Conservation (phyloP, 2,329 filamentous ascomycete genomes). For the Ophiostoma tasmaniense region DNA sequence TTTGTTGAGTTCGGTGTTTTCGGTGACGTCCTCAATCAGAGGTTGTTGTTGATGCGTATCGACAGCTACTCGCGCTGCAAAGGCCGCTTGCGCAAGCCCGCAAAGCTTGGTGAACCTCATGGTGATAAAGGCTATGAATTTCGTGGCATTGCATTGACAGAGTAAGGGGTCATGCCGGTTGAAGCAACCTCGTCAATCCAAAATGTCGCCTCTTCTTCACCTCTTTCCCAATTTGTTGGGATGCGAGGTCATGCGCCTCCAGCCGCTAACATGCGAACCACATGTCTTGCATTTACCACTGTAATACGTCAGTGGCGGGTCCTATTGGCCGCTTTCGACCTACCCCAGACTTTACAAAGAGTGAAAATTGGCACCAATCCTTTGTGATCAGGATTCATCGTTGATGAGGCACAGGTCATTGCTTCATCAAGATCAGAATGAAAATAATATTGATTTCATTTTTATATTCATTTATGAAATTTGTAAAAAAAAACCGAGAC, state of each 20-base stretch:
- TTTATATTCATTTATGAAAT: too few relatives aligned
- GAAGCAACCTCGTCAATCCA: not conserved
- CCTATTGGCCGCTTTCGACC: not conserved
- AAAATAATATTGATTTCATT: too few relatives aligned
- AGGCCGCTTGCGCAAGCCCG: not conserved
- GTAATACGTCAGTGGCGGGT: not conserved
- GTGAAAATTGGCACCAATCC: not conserved
- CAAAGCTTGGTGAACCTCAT: not conserved
- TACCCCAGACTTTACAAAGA: slow-evolving; percentile 1
- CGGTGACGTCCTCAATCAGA: not conserved
- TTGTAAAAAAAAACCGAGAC: too few relatives aligned
- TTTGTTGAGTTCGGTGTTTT: not conserved
- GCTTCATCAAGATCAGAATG: too few relatives aligned
- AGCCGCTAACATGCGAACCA: slow-evolving; percentile 5
- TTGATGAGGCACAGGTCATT: not conserved
- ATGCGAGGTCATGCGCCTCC: not conserved
- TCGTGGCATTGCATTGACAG: not conserved
- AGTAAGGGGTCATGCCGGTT: not conserved
- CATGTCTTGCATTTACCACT: not conserved
- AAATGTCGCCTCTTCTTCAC: not conserved
- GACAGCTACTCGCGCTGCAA: not conserved
- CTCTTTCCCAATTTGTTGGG: not conserved
- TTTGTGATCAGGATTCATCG: not conserved
- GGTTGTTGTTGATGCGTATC: not conserved
- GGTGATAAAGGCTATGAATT: not conserved